Evolutionary conservation across 306 rosid species (phyloP), one percentile per base, ranked within the genome.

Genomic region (Hippophae tibetana): DNA sequence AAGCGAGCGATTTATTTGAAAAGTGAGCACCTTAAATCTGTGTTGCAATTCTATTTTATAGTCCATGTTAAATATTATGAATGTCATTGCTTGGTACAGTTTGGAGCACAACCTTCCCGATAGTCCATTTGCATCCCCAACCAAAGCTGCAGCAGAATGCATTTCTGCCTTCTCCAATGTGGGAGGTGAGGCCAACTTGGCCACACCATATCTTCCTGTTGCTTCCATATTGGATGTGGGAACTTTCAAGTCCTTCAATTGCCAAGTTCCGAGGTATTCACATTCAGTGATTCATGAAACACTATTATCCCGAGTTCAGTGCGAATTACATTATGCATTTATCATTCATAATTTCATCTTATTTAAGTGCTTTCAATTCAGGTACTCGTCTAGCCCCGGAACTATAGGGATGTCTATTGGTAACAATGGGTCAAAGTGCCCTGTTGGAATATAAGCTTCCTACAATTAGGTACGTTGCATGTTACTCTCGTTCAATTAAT

Each of bases 91-190:
- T 75, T 74, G 75, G 60, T 78, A 81, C 86, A 92, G 99, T 65
- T 88, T 88, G 84, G 99, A 88, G 79, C 95, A 88, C 61, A 92
- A 92, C 62, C 99, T 92, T 54, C 99, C 99, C 0, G 96, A 92
- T 67, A 88, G 93, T 71, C 99, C 94, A 40, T 92, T 92, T 69
- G 99, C 99, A 14, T 92, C 99, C 42, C 96, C 99, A 7, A 86
- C 90, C 9, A 92, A 92, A 75, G 88, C 78, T 26, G 75, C 74
- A 50, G 73, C 74, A 9, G 79, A 82, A 46, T 73, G 66, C 70
- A 31, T 77, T 68, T 61, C 79, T 43, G 68, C 80, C 63, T 83
- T 81, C 74, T 60, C 82, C 56, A 69, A 62, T 57, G 75, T 66
- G 27, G 48, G 75, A 12, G 66, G 43, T 38, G 95, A 80, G 67